Evolutionary conservation across 805 yeast species (phyloP).

Genomic region (Nakazawaea laoshanensis): DNA sequence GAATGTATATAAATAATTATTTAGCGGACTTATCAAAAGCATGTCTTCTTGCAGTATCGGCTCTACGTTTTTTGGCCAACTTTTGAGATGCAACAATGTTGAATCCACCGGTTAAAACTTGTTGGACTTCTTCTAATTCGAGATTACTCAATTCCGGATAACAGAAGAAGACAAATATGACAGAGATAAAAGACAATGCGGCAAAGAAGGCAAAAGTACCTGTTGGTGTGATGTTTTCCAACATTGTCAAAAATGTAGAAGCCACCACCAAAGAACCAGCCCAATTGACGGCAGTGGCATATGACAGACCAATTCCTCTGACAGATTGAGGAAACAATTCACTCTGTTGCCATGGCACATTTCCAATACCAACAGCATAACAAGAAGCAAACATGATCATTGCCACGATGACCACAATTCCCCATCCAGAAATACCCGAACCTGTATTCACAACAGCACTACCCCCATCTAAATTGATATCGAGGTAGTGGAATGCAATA

Average conservation of each 20-base stretch:
- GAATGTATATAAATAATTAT: too few species aligned
- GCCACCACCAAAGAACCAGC: slow-evolving; percentile 88
- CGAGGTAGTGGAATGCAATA: slow-evolving; percentile 83
- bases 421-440: slow-evolving; percentile 70
- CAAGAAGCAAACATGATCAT: slow-evolving; percentile 85
- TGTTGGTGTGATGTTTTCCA: slow-evolving; percentile 85
- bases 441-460: slow-evolving; percentile 29
- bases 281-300: slow-evolving; percentile 93
- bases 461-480: slow-evolving; percentile 44
- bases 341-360: slow-evolving; percentile 97
- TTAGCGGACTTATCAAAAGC: background rate
- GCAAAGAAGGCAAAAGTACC: slow-evolving; percentile 93
- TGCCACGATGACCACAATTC: slow-evolving; percentile 73
- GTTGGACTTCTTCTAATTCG: slow-evolving; percentile 86
- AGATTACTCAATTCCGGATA: slow-evolving; percentile 90
- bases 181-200: slow-evolving; percentile 64
- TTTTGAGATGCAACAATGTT: slow-evolving; percentile 60
- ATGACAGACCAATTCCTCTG: slow-evolving; percentile 86
- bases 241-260: slow-evolving; percentile 89
- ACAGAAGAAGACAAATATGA: slow-evolving; percentile 69
- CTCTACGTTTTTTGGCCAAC: slow-evolving; percentile 31
- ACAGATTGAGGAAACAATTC: slow-evolving; percentile 92
- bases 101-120: slow-evolving; percentile 75
- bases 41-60: slow-evolving; percentile 6
- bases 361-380: slow-evolving; percentile 93